Conservation (phyloP, 768 basidiomycete genomes). For the Erythrobasidium yunnanense region DNA sequence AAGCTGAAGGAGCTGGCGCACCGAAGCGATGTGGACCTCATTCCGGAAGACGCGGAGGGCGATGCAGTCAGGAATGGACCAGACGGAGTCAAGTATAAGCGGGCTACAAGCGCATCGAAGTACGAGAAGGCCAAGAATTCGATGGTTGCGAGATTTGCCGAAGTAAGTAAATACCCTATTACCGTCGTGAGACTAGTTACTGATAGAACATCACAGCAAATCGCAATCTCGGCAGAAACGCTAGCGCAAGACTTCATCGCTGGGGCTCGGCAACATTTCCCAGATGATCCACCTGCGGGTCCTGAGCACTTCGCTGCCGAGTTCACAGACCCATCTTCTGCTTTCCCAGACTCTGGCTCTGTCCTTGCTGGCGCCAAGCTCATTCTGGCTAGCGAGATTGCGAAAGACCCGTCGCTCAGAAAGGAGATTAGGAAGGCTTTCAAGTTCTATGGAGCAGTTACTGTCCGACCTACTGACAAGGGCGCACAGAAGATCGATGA, state of each 20-base stretch:
- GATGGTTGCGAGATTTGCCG: slow-evolving; percentile 62
- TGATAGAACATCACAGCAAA: slow-evolving; percentile 49
- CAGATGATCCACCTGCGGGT: slow-evolving; percentile 68
- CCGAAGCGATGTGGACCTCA: slow-evolving; percentile 40
- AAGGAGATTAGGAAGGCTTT: slow-evolving; percentile 65
- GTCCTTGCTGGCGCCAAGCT: slow-evolving; percentile 44
- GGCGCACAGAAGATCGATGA: slow-evolving; percentile 51
- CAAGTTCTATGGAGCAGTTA: slow-evolving; percentile 61
- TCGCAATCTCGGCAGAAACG: slow-evolving; percentile 69
- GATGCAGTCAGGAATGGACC: slow-evolving; percentile 44
- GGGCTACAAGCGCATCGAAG: slow-evolving; percentile 69
- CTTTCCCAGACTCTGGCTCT: slow-evolving; percentile 1
- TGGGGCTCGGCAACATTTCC: slow-evolving; percentile 48
- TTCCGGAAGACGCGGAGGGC: slow-evolving; percentile 52
- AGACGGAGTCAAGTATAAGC: slow-evolving; percentile 52
- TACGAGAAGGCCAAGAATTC: slow-evolving; percentile 77
- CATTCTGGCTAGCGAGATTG: slow-evolving; percentile 78
- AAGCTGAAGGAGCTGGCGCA: slow-evolving; percentile 51
- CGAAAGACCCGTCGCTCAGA: slow-evolving; percentile 79
- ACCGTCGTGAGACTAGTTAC: background rate
- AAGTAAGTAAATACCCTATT: slow-evolving; percentile 48
- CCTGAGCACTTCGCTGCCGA: slow-evolving; percentile 77
- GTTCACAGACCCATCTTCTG: slow-evolving; percentile 46
- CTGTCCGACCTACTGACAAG: slow-evolving; percentile 74
- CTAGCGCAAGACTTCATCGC: slow-evolving; percentile 67